Base-by-base conservation (phyloP, 331 rosid species). In the Malus hybrid region DNA sequence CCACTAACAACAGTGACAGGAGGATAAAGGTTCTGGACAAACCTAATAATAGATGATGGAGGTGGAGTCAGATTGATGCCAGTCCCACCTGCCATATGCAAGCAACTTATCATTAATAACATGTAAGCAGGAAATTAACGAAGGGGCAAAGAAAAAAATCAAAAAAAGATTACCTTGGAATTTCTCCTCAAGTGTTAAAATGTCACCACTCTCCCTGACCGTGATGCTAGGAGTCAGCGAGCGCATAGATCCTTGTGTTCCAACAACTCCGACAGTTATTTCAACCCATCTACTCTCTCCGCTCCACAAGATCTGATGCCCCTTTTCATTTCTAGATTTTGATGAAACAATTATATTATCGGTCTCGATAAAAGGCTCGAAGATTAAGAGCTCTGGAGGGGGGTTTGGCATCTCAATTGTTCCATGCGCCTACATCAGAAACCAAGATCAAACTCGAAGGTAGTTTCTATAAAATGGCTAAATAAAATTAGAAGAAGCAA, bases 1-100 rank as follows among this genome's bases (percentile, higher is more conserved):
- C 56, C 56, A 50, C n/a, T 50, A 50, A 50, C 56, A 50, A 50
- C 18, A 50, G n/a, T 50, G n/a, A 50, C 55, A 0, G 18, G 55
- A 48, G 7, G 6, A 48, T 65, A 42, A 12, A n/a, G 78, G 66
- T 62, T 73, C 73, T 16, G 28, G 19, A 68, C 80, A 28, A 82
- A 93, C 98, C 98, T 91, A 74, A 93, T 87, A 32, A 93, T 93
- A 46, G 96, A 85, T 65, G 61, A 82, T 6, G 98, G 98, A 77
- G 98, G 98, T 27, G 98, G 98, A 84, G 98, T 93, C 71, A 93
- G 85, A 87, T 93, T 93, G 87, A 91, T 91, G 86, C 98, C 98
- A 54, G 98, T 93, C 67, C 98, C 98, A 82, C 98, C 98, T 93
- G 87, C 75, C 74, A 62, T 15, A 36, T 16, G 61, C 46, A 44